These are phyloP conservation scores for Aureobasidium sp. DNA, from an alignment of 2,329 filamentous ascomycete genomes.

Conservation along the genomic window DNA sequence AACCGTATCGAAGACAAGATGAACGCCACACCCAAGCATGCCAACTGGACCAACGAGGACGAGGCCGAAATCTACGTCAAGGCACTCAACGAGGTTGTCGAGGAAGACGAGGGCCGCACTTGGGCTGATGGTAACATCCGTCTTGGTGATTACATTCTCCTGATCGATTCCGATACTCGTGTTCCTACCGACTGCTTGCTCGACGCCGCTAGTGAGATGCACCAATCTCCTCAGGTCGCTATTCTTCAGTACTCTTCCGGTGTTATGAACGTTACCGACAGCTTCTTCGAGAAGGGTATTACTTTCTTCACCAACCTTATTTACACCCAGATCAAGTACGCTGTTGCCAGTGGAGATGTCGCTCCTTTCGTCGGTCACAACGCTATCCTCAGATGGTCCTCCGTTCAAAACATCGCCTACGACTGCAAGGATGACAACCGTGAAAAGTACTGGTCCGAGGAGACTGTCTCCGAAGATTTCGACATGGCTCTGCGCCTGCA, in stretches of 20 bases:
- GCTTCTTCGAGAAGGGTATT: conserved; percentile 48
- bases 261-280: conserved; percentile 71
- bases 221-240: conserved; percentile 68
- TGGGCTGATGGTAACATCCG: conserved; percentile 84
- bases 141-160: conserved; percentile 72
- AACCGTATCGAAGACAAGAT: conserved; percentile 65
- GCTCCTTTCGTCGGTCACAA: conserved; percentile 79
- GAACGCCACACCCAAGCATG: conserved; percentile 47
- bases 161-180: conserved; percentile 75
- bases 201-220: conserved; percentile 75
- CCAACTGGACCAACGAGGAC: conserved; percentile 61
- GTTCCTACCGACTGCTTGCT: conserved; percentile 71
- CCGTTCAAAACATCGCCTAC: conserved; percentile 67
- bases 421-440: conserved; percentile 58
- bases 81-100: conserved; percentile 58
- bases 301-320: conserved; percentile 54
- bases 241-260: conserved; percentile 73
- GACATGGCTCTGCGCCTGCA: conserved; percentile 75
- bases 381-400: conserved; percentile 67
- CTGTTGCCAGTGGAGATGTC: conserved; percentile 70
- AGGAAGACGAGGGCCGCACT: conserved; percentile 58
- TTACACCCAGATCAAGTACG: conserved; percentile 69
- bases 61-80: conserved; percentile 60
- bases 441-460: conserved; percentile 77
- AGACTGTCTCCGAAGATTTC: conserved; percentile 73